A percentile compares a stretch with the other conserved stretches of the same genome.
Evolutionary conservation across 1,139 yeast genomes (phyloP).

Genomic region (Geotrichum aggregatum): DNA sequence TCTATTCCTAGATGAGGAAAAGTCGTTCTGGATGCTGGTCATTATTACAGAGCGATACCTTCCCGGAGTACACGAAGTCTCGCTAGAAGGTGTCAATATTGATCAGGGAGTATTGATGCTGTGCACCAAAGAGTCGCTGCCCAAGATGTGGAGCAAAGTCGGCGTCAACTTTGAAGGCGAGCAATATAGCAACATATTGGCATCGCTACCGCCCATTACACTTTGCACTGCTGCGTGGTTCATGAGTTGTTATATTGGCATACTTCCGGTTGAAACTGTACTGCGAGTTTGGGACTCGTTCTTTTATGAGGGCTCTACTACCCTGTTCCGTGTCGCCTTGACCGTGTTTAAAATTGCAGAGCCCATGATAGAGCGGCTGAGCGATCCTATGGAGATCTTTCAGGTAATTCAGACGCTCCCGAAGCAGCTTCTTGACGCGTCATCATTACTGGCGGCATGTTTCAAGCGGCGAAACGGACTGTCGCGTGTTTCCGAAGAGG

Average conservation of each 20-base stretch:
- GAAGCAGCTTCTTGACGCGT: constrained; percentile 65
- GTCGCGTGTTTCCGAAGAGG: constrained; percentile 76
- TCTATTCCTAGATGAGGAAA: constrained; percentile 82
- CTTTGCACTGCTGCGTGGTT: constrained; percentile 96
- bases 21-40: constrained; percentile 92
- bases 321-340: constrained; percentile 75
- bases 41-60: constrained; percentile 78
- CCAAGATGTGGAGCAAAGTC: constrained; percentile 67
- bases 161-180: constrained; percentile 41
- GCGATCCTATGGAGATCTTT: constrained; percentile 78
- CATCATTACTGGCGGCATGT: constrained; percentile 64
- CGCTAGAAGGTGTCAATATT: constrained; percentile 87
- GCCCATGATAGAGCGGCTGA: constrained; percentile 48
- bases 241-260: constrained; percentile 89
- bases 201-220: constrained; percentile 82
- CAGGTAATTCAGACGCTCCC: constrained; percentile 85
- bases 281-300: constrained; percentile 91
- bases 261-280: constrained; percentile 80
- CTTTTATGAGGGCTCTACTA: constrained; percentile 87
- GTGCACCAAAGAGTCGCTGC: constrained; percentile 77
- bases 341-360: constrained; percentile 79
- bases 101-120: constrained; percentile 94
- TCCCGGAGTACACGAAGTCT: constrained; percentile 88
- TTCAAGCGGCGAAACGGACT: constrained; percentile 71
- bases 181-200: constrained; percentile 59